A percentile compares a stretch with the other conserved stretches of the same genome.
Evolutionary conservation across 208 protist species (phyloP).

Genomic region (Wallacemonas sp.): DNA sequence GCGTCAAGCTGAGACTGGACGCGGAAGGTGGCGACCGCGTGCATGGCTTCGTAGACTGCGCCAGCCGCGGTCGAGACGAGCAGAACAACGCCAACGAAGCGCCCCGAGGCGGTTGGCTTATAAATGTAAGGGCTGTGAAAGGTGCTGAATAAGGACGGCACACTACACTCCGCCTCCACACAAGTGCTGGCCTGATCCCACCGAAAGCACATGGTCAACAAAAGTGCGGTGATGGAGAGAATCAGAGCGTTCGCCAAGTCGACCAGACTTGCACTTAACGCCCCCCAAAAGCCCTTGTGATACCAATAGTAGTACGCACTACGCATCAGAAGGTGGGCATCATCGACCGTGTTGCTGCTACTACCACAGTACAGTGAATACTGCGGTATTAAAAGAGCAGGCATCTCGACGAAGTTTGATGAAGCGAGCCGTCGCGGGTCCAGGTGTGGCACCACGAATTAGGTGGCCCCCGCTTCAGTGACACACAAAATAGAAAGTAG

Average conservation of each 20-base stretch:
- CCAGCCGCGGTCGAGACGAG: constrained; percentile 41
- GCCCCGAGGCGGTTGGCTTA: constrained; percentile 23
- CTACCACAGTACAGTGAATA: constrained; percentile 10
- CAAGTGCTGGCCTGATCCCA: constrained; percentile 63
- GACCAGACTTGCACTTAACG: constrained; percentile 47
- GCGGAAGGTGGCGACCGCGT: constrained; percentile 47
- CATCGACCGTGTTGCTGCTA: constrained; percentile 29
- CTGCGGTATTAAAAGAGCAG: not conserved
- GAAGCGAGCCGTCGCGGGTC: too few relatives aligned
- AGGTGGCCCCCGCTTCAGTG: too few relatives aligned
- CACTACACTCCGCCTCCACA: constrained; percentile 56
- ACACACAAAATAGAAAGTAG: too few relatives aligned
- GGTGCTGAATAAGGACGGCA: constrained; percentile 33
- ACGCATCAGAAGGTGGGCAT: constrained; percentile 72
- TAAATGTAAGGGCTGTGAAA: constrained; percentile 51
- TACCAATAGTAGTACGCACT: constrained; percentile 76
- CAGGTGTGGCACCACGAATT: too few relatives aligned
- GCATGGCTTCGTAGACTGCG: constrained; percentile 57
- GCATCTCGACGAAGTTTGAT: not conserved
- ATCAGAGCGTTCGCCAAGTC: constrained; percentile 71
- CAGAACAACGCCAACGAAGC: constrained; percentile 40
- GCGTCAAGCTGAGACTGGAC: constrained; percentile 54
- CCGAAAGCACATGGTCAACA: constrained; percentile 67
- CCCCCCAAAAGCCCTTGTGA: constrained; percentile 73
- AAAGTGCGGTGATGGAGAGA: constrained; percentile 46